Conservation (phyloP, 495 filamentous ascomycete genomes). For the Xylaria acuta region DNA sequence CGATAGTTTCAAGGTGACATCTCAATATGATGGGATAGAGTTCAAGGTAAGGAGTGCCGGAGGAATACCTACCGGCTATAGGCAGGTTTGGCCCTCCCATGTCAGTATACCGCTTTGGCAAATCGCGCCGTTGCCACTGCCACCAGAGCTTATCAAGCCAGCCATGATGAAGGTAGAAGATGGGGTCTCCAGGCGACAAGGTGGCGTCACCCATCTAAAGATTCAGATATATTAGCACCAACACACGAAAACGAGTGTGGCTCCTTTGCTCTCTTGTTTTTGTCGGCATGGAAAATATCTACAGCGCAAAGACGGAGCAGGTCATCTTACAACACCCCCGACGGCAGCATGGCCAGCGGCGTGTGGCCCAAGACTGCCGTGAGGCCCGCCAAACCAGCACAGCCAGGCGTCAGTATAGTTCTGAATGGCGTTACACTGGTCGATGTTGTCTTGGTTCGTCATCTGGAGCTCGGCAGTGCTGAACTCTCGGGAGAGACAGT, state of each 20-base stretch:
- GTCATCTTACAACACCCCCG: slow-evolving; percentile 34
- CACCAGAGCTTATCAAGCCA: slow-evolving; percentile 60
- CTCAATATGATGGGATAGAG: slow-evolving; percentile 6
- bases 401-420: slow-evolving; percentile 43
- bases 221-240: slow-evolving; percentile 2
- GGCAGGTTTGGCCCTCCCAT: slow-evolving; percentile 38
- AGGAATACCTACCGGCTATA: slow-evolving; percentile 12
- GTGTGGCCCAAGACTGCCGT: slow-evolving; percentile 26
- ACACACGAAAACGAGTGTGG: neutral
- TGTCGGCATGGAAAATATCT: too few species aligned
- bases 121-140: slow-evolving; percentile 53
- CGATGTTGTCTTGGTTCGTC: slow-evolving; percentile 32
- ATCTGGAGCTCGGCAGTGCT: slow-evolving; percentile 37
- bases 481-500: slow-evolving; percentile 46
- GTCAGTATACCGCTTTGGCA: slow-evolving; percentile 37
- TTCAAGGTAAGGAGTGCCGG: neutral
- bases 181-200: slow-evolving; percentile 51
- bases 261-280: neutral
- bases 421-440: slow-evolving; percentile 39
- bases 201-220: slow-evolving; percentile 41
- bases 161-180: slow-evolving; percentile 59
- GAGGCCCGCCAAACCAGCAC: slow-evolving; percentile 50
- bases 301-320: neutral
- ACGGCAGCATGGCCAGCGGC: slow-evolving; percentile 48
- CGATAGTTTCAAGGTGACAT: neutral